Percentiles rank a stretch among this genome's conserved stretches.
Evolutionary conservation across 1,284 basidiomycete species (phyloP).

Genomic region (Blastosporella zonata): DNA sequence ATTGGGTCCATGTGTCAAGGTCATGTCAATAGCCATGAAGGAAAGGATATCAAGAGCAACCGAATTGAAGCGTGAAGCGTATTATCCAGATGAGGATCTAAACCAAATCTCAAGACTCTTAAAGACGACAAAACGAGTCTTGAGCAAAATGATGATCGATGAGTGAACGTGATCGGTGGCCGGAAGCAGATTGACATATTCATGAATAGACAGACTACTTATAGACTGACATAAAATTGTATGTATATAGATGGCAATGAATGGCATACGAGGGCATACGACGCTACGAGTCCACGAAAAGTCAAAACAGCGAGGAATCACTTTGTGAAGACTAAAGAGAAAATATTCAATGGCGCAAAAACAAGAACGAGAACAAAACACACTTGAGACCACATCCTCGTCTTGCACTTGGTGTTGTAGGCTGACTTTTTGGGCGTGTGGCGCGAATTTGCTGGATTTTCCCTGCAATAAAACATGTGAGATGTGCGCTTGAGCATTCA

Average conservation of each 20-base stretch:
- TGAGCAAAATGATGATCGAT: not conserved
- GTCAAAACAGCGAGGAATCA: constrained; percentile 14
- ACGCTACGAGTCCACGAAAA: not conserved
- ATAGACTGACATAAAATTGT: too few relatives aligned
- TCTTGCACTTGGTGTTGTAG: constrained; percentile 85
- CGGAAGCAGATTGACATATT: not conserved
- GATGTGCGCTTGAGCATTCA: not conserved
- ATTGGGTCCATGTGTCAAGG: constrained; percentile 5
- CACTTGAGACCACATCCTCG: constrained; percentile 93
- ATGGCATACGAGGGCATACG: too few relatives aligned
- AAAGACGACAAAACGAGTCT: not conserved
- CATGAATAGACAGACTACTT: too few relatives aligned
- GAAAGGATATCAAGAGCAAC: not conserved
- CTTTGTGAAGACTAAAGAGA: constrained; percentile 34
- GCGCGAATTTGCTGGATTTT: constrained; percentile 86
- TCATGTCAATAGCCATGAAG: constrained; percentile 15
- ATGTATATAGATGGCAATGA: not conserved
- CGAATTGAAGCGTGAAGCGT: too few relatives aligned
- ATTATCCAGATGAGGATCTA: too few relatives aligned
- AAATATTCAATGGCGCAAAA: not conserved
- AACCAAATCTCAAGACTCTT: too few relatives aligned
- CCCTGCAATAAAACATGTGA: constrained; percentile 49
- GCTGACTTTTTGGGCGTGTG: constrained; percentile 93
- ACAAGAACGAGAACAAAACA: constrained; percentile 40
- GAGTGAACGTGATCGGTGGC: not conserved